Conservation (phyloP, 768 basidiomycete genomes). For the Stropharia rugosoannulata region DNA sequence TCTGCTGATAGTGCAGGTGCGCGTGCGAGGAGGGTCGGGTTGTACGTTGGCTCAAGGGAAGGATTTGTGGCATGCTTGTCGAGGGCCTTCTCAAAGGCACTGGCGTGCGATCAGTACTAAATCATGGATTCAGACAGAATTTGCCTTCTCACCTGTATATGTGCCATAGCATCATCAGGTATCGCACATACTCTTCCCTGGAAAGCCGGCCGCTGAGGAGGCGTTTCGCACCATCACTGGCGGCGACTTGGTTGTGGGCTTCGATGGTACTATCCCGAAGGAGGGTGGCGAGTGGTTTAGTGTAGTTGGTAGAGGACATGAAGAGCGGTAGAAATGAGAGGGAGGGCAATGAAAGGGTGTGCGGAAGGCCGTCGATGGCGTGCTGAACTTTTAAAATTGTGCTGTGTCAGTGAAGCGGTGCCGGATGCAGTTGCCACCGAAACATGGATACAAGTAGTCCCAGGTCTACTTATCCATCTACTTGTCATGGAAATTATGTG, state of each 20-base stretch:
- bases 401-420: conserved; percentile 9
- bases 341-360: conserved; percentile 9
- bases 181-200: conserved; percentile 65
- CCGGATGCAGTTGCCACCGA: conserved; percentile 2
- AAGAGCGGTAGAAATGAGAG: conserved; percentile 9
- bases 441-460: conserved; percentile 1
- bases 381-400: conserved; percentile 13
- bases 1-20: conserved; percentile 60
- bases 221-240: conserved; percentile 54
- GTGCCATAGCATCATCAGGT: conserved; percentile 78
- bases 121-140: conserved; percentile 1
- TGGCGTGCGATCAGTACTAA: conserved; percentile 18
- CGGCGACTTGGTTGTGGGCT: conserved; percentile 59
- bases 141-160: conserved; percentile 64
- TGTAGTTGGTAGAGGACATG: conserved; percentile 33
- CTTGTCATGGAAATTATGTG: not conserved
- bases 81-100: conserved; percentile 55
- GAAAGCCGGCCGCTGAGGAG: conserved; percentile 59
- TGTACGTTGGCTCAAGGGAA: conserved; percentile 66
- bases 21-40: conserved; percentile 68
- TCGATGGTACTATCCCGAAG: conserved; percentile 45
- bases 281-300: conserved; percentile 44
- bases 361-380: conserved; percentile 11
- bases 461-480: not conserved
- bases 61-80: conserved; percentile 62